Percentiles rank a stretch among this genome's conserved stretches.
Evolutionary conservation across 208 protist genomes (phyloP).

Genomic region (Tritrichomonas foetus): DNA sequence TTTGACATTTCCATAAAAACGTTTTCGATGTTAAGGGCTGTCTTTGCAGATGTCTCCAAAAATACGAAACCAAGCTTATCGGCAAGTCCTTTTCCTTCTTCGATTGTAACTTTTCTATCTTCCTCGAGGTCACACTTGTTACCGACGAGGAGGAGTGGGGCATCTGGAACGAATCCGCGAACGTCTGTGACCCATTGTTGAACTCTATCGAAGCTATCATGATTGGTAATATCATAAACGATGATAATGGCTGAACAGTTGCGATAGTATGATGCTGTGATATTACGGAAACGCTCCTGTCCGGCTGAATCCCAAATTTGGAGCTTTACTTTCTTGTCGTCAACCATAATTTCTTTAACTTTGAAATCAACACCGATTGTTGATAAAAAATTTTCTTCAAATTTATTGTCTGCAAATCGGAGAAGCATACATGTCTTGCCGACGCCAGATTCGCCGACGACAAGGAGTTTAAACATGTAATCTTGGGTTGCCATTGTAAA

Average conservation of each 20-base stretch:
- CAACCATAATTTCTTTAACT: slow-evolving; percentile 57
- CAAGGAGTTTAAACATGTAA: slow-evolving; percentile 62
- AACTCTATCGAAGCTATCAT: slow-evolving; percentile 50
- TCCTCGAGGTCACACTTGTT: slow-evolving; percentile 93
- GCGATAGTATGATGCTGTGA: slow-evolving; percentile 84
- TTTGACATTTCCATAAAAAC: not conserved
- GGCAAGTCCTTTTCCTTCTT: slow-evolving; percentile 34
- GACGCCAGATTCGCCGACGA: slow-evolving; percentile 88
- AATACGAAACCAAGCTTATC: not conserved
- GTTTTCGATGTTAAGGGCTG: slow-evolving; percentile 26
- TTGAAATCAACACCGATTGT: slow-evolving; percentile 93
- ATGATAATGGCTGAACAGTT: slow-evolving; percentile 92
- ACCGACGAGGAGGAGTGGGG: slow-evolving; percentile 79
- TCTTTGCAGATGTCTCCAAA: slow-evolving; percentile 41
- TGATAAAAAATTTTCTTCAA: slow-evolving; percentile 96
- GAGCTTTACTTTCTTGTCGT: slow-evolving; percentile 50
- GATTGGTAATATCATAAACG: slow-evolving; percentile 68
- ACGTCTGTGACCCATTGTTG: slow-evolving; percentile 39
- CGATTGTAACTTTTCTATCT: slow-evolving; percentile 61
- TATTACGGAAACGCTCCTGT: slow-evolving; percentile 79
- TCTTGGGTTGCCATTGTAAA: slow-evolving; percentile 7
- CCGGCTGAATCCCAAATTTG: slow-evolving; percentile 55
- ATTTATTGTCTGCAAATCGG: slow-evolving; percentile 97
- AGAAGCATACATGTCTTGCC: slow-evolving; percentile 98
- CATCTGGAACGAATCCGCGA: not conserved